Evolutionary conservation across 2,329 filamentous ascomycete species (phyloP).

Genomic region (Coniochaeta ligniaria): DNA sequence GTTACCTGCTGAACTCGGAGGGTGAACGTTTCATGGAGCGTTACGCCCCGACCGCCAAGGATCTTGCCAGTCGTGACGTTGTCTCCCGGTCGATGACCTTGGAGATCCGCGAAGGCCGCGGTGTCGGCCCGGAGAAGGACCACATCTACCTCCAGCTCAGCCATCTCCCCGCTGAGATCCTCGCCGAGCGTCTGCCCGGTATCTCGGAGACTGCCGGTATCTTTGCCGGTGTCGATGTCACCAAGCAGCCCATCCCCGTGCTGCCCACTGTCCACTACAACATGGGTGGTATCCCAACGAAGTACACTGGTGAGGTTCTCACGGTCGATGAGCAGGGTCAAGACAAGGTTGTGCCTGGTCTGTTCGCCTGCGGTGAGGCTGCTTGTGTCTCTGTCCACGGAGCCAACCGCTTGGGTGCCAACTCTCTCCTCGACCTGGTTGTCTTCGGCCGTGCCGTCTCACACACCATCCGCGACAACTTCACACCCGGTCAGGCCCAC

Average conservation of each 20-base stretch:
- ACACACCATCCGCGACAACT: slow-evolving; percentile 94
- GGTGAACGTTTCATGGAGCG: slow-evolving; percentile 99
- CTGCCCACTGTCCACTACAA: slow-evolving; percentile 98
- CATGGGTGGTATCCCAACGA: slow-evolving; percentile 98
- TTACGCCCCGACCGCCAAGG: slow-evolving; percentile 95
- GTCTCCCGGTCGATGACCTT: slow-evolving; percentile 97
- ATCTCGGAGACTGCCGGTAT: slow-evolving; percentile 98
- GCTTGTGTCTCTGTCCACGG: slow-evolving; percentile 97
- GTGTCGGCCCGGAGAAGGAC: slow-evolving; percentile 94
- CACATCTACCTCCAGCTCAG: slow-evolving; percentile 98
- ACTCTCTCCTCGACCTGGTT: slow-evolving; percentile 94
- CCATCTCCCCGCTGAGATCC: slow-evolving; percentile 84
- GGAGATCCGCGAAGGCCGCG: slow-evolving; percentile 95
- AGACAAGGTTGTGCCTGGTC: slow-evolving; percentile 87
- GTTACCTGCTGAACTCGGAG: slow-evolving; percentile 94
- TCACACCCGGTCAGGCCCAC: slow-evolving; percentile 73
- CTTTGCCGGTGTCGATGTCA: slow-evolving; percentile 94
- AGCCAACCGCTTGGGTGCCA: slow-evolving; percentile 94
- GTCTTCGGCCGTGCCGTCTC: slow-evolving; percentile 97
- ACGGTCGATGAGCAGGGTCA: slow-evolving; percentile 80
- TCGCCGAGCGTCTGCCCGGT: slow-evolving; percentile 93
- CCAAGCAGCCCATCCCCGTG: slow-evolving; percentile 94
- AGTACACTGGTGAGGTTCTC: slow-evolving; percentile 93
- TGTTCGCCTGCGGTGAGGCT: slow-evolving; percentile 95
- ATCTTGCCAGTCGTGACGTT: slow-evolving; percentile 92